These are phyloP conservation scores for Epichloe aotearoae DNA, from an alignment of 2,329 filamentous ascomycete genomes.

Conservation along the genomic window DNA sequence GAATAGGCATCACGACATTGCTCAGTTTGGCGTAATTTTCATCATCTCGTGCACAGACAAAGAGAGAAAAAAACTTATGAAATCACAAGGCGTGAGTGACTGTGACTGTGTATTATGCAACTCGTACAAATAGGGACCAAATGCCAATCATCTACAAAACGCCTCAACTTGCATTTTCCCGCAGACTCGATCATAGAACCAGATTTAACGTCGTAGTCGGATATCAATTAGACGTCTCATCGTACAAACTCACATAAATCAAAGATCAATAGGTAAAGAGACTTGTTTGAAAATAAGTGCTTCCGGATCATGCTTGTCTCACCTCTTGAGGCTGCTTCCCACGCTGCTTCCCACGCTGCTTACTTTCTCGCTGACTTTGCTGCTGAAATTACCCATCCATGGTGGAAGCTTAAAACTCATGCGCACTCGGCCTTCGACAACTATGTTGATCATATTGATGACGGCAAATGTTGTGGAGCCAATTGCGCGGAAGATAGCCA, in stretches of 20 bases:
- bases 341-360: constrained; percentile 37
- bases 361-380: constrained; percentile 32
- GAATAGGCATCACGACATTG: too few species aligned
- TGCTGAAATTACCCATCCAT: constrained; percentile 31
- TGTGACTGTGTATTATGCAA: too few species aligned
- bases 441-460: constrained; percentile 69
- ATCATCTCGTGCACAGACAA: too few species aligned
- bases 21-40: too few species aligned
- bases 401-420: constrained; percentile 37
- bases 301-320: constrained; percentile 3
- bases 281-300: too few species aligned
- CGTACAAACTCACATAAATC: constrained; percentile 7
- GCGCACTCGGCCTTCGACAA: constrained; percentile 72
- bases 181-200: background rate
- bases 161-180: background rate
- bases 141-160: background rate
- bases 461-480: constrained; percentile 72
- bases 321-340: constrained; percentile 28
- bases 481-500: constrained; percentile 80
- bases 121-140: background rate
- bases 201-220: background rate
- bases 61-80: rapidly evolving
- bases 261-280: background rate
- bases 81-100: too few species aligned
- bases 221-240: constrained; percentile 7